Percentiles rank a stretch among this genome's conserved stretches.
These are phyloP conservation scores for Murraya koenigii DNA, from an alignment of 345 rosid genomes.

Conservation along the genomic window DNA sequence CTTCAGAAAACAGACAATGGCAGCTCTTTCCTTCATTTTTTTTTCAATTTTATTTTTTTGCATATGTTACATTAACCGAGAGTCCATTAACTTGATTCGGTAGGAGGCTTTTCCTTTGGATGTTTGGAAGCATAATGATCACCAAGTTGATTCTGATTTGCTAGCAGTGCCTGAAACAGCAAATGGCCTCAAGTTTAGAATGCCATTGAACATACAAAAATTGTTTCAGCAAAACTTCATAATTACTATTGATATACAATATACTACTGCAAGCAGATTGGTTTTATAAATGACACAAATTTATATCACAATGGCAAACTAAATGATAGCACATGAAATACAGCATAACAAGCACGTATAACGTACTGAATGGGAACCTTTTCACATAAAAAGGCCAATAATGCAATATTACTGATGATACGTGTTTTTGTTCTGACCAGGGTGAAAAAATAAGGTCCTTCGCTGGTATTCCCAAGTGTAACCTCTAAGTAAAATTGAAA, in stretches of 20 bases:
- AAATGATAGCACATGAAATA: neutral
- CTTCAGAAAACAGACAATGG: neutral
- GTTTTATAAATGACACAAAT: neutral
- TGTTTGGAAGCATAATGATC: conserved; percentile 69
- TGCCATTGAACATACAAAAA: neutral
- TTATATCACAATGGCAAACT: neutral
- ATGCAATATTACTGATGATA: neutral
- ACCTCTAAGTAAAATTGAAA: neutral
- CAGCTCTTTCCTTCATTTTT: neutral
- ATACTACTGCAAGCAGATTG: neutral
- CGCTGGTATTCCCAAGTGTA: too few relatives aligned
- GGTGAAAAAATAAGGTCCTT: neutral
- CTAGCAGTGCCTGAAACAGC: conserved; percentile 52
- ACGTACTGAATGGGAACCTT: neutral
- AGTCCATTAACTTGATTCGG: conserved; percentile 39
- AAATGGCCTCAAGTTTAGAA: conserved; percentile 6
- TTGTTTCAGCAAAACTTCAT: neutral
- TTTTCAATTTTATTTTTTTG: neutral
- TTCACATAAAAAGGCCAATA: neutral
- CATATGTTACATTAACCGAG: conserved; percentile 11
- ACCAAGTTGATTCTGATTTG: conserved; percentile 61
- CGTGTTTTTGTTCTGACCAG: neutral
- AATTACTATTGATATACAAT: too few relatives aligned
- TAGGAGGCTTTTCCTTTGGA: conserved; percentile 66
- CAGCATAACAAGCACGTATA: neutral